Evolutionary conservation across 225 moss, liverwort and hornwort species (phyloP).

Genomic region (Asterella californica): DNA sequence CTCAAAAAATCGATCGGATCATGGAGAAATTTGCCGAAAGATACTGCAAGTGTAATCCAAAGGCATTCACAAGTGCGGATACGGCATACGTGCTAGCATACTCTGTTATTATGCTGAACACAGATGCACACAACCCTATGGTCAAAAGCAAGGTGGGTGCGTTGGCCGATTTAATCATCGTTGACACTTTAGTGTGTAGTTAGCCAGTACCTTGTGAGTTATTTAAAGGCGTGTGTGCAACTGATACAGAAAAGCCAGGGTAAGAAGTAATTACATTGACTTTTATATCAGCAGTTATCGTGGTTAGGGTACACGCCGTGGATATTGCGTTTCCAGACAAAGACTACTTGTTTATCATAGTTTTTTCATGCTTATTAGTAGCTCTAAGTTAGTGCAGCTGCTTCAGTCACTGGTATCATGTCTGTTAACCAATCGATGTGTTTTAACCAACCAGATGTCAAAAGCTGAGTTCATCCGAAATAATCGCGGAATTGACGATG

Average conservation of each 20-base stretch:
- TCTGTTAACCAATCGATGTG: neutral
- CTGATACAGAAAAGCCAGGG: neutral
- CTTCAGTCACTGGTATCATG: neutral
- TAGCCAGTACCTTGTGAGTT: neutral
- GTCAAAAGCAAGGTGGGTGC: conserved; percentile 84
- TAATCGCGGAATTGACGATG: conserved; percentile 99
- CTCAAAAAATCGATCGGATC: conserved; percentile 97
- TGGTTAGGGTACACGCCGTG: neutral
- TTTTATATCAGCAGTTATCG: neutral
- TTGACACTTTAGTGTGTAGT: neutral
- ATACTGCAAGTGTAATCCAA: conserved; percentile 93
- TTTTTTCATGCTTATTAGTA: too few relatives aligned
- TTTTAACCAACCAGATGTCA: conserved; percentile 79
- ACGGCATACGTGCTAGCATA: conserved; percentile 98
- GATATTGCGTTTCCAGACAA: too few relatives aligned
- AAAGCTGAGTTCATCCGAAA: conserved; percentile 97
- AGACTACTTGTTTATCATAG: too few relatives aligned
- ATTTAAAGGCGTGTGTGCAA: neutral
- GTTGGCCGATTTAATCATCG: neutral
- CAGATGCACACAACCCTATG: conserved; percentile 95
- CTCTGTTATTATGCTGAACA: conserved; percentile 97
- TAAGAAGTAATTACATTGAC: neutral
- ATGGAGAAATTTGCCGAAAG: conserved; percentile 99
- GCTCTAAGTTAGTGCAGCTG: neutral
- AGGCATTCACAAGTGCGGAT: conserved; percentile 93